Conservation (phyloP, 352 stramenopile species). For the Thraustotheca clavata region DNA sequence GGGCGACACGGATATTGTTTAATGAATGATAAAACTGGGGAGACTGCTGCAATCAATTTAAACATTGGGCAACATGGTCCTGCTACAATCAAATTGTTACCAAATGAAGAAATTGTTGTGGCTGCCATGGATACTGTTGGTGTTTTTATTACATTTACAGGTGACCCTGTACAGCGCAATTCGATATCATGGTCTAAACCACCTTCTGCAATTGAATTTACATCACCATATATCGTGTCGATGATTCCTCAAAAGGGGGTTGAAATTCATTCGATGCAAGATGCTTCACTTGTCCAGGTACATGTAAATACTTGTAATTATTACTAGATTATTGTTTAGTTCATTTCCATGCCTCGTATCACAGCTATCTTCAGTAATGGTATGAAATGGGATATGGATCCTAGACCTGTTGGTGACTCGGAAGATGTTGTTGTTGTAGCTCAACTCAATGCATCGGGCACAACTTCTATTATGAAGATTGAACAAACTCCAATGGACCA, state of each 20-base stretch:
- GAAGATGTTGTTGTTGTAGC: constrained; percentile 77
- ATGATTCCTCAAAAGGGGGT: constrained; percentile 66
- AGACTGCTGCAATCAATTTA: constrained; percentile 60
- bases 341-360: constrained; percentile 46
- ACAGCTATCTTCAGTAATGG: constrained; percentile 79
- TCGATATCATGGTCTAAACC: constrained; percentile 77
- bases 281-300: constrained; percentile 65
- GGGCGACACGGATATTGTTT: constrained; percentile 68
- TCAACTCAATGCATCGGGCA: constrained; percentile 39
- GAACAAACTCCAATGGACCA: constrained; percentile 81
- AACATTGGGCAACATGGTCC: constrained; percentile 55
- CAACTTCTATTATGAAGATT: constrained; percentile 75
- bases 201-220: constrained; percentile 65
- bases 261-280: constrained; percentile 66
- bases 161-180: constrained; percentile 70
- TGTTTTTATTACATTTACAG: constrained; percentile 71
- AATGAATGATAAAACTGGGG: constrained; percentile 76
- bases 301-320: not conserved
- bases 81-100: constrained; percentile 68
- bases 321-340: constrained; percentile 15
- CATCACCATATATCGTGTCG: constrained; percentile 64
- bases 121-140: constrained; percentile 76
- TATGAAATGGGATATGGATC: constrained; percentile 89
- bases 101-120: constrained; percentile 78
- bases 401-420: constrained; percentile 50